Conservation (phyloP, 257 asterid genomes). For the Echites panduratus region DNA sequence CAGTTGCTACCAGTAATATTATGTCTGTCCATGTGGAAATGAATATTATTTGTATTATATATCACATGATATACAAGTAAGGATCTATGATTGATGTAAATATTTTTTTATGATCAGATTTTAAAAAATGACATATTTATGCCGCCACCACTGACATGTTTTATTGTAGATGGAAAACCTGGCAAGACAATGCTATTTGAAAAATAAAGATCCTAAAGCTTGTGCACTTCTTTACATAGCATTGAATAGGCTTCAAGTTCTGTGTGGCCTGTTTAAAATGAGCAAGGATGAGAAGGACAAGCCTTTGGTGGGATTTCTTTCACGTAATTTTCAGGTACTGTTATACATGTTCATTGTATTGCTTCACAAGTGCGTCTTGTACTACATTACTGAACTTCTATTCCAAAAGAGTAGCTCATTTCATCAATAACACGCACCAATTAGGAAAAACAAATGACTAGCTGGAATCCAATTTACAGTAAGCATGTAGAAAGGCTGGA, state of each 20-base stretch:
- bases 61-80: neutral
- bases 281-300: constrained; percentile 94
- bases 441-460: neutral
- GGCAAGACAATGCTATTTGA: constrained; percentile 82
- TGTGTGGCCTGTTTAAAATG: constrained; percentile 89
- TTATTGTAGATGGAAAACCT: constrained; percentile 81
- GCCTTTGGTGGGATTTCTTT: constrained; percentile 74
- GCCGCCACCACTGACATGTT: constrained; percentile 19
- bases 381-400: neutral
- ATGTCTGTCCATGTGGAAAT: neutral
- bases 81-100: neutral
- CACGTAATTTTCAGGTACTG: constrained; percentile 89
- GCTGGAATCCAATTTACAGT: neutral
- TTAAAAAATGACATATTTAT: neutral
- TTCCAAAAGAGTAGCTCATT: constrained; percentile 1
- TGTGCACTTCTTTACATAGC: constrained; percentile 88
- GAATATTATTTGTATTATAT: neutral
- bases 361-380: neutral
- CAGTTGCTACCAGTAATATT: neutral
- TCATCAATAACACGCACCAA: too few relatives aligned
- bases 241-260: constrained; percentile 86
- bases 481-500: neutral
- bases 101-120: neutral
- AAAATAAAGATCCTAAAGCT: constrained; percentile 83
- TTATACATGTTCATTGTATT: neutral